These are phyloP conservation scores for Roridomyces roridus DNA, from an alignment of 768 basidiomycete species.

Conservation along the genomic window DNA sequence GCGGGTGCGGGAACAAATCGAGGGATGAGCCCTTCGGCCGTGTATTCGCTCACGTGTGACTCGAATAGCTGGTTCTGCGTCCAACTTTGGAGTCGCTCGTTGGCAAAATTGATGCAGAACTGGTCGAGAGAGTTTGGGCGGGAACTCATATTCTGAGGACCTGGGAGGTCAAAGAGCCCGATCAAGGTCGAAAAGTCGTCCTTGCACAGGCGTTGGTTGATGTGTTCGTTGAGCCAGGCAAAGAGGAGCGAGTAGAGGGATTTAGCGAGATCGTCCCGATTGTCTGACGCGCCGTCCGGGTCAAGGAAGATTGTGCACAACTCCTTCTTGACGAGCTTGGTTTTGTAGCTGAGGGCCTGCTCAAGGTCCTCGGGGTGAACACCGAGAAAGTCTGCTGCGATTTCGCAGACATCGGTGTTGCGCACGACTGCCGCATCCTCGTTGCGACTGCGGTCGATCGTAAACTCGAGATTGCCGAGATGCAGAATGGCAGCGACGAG, in stretches of 20 bases:
- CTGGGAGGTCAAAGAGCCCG: conserved; percentile 93
- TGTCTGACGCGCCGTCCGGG: conserved; percentile 90
- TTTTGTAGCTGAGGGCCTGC: conserved; percentile 85
- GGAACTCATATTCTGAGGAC: conserved; percentile 88
- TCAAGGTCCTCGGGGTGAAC: conserved; percentile 77
- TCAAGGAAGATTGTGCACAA: conserved; percentile 97
- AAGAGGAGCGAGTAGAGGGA: conserved; percentile 94
- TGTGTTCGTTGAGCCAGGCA: conserved; percentile 94
- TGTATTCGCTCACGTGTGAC: conserved; percentile 81
- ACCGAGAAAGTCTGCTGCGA: conserved; percentile 92
- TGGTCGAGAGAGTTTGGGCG: conserved; percentile 94
- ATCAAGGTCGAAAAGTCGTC: conserved; percentile 94
- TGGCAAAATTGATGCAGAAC: conserved; percentile 95
- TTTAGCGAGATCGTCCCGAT: conserved; percentile 93
- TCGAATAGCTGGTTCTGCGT: conserved; percentile 83
- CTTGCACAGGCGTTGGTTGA: conserved; percentile 93
- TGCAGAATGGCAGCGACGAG: conserved; percentile 95
- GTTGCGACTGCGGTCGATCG: conserved; percentile 79
- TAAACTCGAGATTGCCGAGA: conserved; percentile 95
- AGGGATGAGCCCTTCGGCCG: conserved; percentile 73
- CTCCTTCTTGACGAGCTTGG: conserved; percentile 92
- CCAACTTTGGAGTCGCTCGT: conserved; percentile 89
- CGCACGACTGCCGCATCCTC: conserved; percentile 93
- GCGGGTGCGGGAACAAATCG: conserved; percentile 60
- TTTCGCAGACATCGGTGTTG: conserved; percentile 80